Evolutionary conservation across 208 protist genomes (phyloP).

Genomic region (Herpetomonas samuelpessoai): DNA sequence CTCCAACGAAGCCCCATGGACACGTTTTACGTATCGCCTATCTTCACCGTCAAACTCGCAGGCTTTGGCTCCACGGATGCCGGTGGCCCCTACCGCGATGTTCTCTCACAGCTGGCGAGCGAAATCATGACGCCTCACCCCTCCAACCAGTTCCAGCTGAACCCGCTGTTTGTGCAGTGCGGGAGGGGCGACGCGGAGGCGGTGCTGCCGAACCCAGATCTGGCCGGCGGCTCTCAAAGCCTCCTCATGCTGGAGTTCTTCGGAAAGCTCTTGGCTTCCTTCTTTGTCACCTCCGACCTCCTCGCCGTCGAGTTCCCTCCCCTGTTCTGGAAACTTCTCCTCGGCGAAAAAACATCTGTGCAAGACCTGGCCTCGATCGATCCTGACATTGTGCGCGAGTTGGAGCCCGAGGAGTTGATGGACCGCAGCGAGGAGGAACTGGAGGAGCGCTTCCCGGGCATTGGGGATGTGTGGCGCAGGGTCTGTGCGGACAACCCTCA

Average conservation of each 20-base stretch:
- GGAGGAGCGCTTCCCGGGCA: slow-evolving; percentile 80
- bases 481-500: slow-evolving; percentile 46
- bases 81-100: slow-evolving; percentile 89
- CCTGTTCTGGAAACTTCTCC: slow-evolving; percentile 92
- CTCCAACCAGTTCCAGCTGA: slow-evolving; percentile 73
- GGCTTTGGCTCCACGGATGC: slow-evolving; percentile 90
- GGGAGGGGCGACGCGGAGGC: slow-evolving; percentile 51
- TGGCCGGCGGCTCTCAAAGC: slow-evolving; percentile 59
- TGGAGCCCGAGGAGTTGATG: slow-evolving; percentile 64
- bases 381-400: slow-evolving; percentile 45
- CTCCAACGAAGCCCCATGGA: slow-evolving; percentile 59
- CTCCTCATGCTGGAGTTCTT: slow-evolving; percentile 92
- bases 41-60: slow-evolving; percentile 87
- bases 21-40: slow-evolving; percentile 82
- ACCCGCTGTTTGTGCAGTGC: slow-evolving; percentile 85
- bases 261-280: slow-evolving; percentile 92
- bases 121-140: slow-evolving; percentile 90
- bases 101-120: slow-evolving; percentile 81
- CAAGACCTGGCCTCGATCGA: slow-evolving; percentile 66
- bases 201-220: slow-evolving; percentile 71
- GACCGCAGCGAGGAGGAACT: slow-evolving; percentile 68
- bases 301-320: slow-evolving; percentile 92
- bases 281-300: slow-evolving; percentile 87
- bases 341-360: slow-evolving; percentile 54
- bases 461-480: slow-evolving; percentile 37